These are phyloP conservation scores for Prunus mira DNA, from an alignment of 306 rosid species.

Conservation along the genomic window DNA sequence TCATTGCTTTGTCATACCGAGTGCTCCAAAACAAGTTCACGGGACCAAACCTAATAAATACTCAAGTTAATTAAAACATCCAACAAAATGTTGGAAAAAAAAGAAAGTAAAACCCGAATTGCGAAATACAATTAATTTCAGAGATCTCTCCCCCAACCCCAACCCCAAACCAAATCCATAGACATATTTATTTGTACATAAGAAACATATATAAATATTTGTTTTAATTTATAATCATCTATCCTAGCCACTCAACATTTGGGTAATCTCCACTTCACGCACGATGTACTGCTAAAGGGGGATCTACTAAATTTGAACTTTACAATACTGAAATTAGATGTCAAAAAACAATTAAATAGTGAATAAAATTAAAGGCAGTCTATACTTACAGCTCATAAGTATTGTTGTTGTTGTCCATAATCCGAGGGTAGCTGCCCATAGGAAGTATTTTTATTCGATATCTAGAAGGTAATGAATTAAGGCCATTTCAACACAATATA, in stretches of 20 bases:
- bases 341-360: not conserved
- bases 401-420: slow-evolving; percentile 66
- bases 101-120: not conserved
- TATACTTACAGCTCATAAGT: slow-evolving; percentile 85
- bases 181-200: not conserved
- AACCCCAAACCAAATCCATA: not conserved
- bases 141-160: not conserved
- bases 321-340: not conserved
- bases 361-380: not conserved
- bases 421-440: slow-evolving; percentile 96
- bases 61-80: slow-evolving; percentile 14
- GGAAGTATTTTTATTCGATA: slow-evolving; percentile 91
- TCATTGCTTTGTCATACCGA: slow-evolving; percentile 96
- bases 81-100: slow-evolving; percentile 12
- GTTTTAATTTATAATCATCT: not conserved
- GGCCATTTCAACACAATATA: slow-evolving; percentile 16
- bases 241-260: slow-evolving; percentile 1
- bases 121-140: not conserved
- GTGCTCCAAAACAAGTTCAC: slow-evolving; percentile 99
- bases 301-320: not conserved
- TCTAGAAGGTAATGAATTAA: slow-evolving; percentile 48
- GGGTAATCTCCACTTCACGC: slow-evolving; percentile 10
- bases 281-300: not conserved
- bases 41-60: slow-evolving; percentile 79
- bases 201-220: slow-evolving; percentile 6